phyloP scores from a whole-genome alignment of 2,329 filamentous ascomycete species.

The Xenosphaeropsis pyriputrescens region DNA sequence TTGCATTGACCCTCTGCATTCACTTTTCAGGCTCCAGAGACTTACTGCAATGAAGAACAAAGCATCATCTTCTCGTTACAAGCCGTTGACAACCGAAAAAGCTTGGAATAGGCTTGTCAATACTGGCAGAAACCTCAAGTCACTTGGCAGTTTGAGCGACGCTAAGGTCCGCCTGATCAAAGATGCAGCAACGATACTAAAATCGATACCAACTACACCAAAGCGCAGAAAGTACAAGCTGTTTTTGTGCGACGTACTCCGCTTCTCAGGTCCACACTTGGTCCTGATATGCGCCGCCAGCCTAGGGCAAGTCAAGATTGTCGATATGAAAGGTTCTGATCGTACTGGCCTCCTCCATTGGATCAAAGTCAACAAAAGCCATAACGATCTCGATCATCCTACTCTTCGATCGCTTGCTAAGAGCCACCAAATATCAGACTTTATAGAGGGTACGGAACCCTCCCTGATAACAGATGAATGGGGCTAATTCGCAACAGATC shows the following conservation, averaged over 20 bases:
- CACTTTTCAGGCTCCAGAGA: background rate
- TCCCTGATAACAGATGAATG: background rate
- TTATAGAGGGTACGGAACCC: background rate
- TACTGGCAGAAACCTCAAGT: background rate
- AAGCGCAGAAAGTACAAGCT: slow-evolving; percentile 1
- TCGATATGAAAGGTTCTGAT: background rate
- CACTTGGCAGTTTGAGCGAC: background rate
- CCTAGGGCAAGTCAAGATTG: background rate
- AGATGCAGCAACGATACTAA: background rate
- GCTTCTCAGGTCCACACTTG: background rate
- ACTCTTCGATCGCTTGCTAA: slow-evolving; percentile 1
- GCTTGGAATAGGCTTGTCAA: background rate
- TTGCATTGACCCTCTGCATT: background rate
- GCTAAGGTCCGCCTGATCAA: background rate
- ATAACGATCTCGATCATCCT: slow-evolving; percentile 1
- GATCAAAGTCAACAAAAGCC: background rate
- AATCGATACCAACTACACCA: background rate
- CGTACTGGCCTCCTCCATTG: background rate
- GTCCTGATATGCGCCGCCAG: background rate
- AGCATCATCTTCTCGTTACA: background rate
- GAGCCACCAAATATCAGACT: background rate
- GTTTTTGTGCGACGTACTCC: background rate
- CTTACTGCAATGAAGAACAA: background rate
- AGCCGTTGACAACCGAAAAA: background rate
- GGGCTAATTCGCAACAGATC: background rate